phyloP scores from a whole-genome alignment of 495 filamentous ascomycete genomes.

The Penicillium crystallinum region DNA sequence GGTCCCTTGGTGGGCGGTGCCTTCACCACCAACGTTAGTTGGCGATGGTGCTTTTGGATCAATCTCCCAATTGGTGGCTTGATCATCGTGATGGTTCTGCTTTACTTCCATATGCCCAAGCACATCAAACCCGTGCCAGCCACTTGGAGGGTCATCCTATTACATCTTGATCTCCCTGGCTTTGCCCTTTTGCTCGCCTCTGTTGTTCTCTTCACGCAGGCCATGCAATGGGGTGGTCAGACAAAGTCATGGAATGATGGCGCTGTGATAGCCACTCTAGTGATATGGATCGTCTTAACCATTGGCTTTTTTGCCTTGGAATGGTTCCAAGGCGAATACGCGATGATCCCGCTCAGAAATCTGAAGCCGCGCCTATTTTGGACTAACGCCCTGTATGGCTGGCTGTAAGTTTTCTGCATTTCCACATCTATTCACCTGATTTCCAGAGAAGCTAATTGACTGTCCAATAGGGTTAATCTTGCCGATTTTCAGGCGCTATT shows the following conservation, averaged over 20 bases:
- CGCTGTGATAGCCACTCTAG: slow-evolving; percentile 27
- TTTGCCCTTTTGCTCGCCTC: slow-evolving; percentile 21
- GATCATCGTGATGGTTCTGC: slow-evolving; percentile 27
- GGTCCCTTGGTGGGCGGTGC: slow-evolving; percentile 20
- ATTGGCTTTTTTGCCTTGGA: slow-evolving; percentile 22
- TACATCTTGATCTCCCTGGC: slow-evolving; percentile 30
- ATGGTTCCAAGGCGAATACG: slow-evolving; percentile 2
- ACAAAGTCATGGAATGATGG: slow-evolving; percentile 26
- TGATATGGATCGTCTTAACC: slow-evolving; percentile 30
- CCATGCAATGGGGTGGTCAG: slow-evolving; percentile 36
- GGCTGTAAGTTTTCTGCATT: slow-evolving; percentile 2
- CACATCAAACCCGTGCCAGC: slow-evolving; percentile 16
- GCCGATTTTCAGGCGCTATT: slow-evolving; percentile 15
- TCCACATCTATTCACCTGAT: neutral
- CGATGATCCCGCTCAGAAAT: too few relatives aligned
- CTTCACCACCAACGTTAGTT: slow-evolving; percentile 32
- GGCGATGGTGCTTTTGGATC: slow-evolving; percentile 18
- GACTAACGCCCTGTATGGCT: neutral
- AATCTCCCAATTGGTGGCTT: slow-evolving; percentile 48
- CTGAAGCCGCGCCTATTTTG: too few relatives aligned
- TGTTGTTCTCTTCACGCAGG: slow-evolving; percentile 32
- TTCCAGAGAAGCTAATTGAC: too few relatives aligned
- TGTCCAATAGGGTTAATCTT: neutral
- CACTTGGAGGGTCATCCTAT: slow-evolving; percentile 20
- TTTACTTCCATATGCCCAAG: slow-evolving; percentile 35